Evolutionary conservation across 1,284 basidiomycete genomes (phyloP), one percentile per base, ranked within the genome.

Genomic region (Porodaedalea pini): DNA sequence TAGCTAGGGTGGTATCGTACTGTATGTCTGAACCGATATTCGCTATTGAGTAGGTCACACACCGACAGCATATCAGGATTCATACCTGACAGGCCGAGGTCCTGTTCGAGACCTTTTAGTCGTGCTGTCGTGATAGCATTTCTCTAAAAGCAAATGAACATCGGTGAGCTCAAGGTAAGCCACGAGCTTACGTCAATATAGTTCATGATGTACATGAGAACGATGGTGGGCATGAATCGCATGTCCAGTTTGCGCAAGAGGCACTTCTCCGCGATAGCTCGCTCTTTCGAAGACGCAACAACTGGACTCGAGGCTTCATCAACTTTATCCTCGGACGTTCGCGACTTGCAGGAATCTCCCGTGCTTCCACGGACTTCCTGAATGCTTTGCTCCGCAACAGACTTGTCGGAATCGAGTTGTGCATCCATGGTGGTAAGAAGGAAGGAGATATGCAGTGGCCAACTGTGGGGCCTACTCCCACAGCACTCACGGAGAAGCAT

Each of bases 121-220:
- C 83, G 70, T 8, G 85, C 85, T 6, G 82, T 73, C 0, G 81
- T 79, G 8, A 87, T 71, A 0, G 80, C 83, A 25, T 76, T 79
- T 15, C 84, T 76, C 83, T 87, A 54, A n/a, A n/a, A n/a, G n/a
- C n/a, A n/a, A n/a, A n/a, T n/a, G n/a, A n/a, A n/a, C n/a, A n/a
- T n/a, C n/a, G n/a, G n/a, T n/a, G n/a, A n/a, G n/a, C n/a, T n/a
- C n/a, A n/a, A n/a, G n/a, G n/a, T n/a, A n/a, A n/a, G n/a, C n/a
- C n/a, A n/a, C n/a, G n/a, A n/a, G n/a, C n/a, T n/a, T n/a, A 85
- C 83, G 64, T 85, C 82, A 53, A 86, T 84, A 62, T 83, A 85
- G 63, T 87, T 87, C 80, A 86, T 79, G 57, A 87, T 74, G 63
- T 76, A 86, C 54, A 87, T 81, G 31, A 83, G 39, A 37, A 82